These are phyloP conservation scores for Gamsiella multidivaricata DNA, from an alignment of 192 early-diverging fungal genomes.

Conservation along the genomic window DNA sequence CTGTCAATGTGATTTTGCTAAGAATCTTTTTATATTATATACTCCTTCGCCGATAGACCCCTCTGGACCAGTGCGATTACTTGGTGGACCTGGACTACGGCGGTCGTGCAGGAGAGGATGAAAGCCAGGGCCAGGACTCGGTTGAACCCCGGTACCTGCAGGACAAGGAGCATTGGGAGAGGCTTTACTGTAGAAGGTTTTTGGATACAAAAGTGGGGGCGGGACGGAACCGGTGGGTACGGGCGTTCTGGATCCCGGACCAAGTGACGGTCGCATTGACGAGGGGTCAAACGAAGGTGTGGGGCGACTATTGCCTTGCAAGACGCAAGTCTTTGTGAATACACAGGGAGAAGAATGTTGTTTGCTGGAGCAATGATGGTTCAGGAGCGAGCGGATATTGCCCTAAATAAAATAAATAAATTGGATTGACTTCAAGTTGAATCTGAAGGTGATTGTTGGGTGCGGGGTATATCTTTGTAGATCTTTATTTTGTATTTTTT, in stretches of 20 bases:
- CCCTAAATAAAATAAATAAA: no score
- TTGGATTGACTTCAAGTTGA: no score
- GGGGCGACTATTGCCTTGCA: constrained; percentile 73
- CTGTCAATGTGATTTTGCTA: neutral
- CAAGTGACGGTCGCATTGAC: constrained; percentile 42
- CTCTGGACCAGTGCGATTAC: constrained; percentile 46
- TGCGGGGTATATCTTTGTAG: no score
- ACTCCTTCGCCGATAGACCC: constrained; percentile 16
- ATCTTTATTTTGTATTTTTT: no score
- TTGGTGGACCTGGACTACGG: constrained; percentile 48
- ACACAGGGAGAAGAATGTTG: neutral
- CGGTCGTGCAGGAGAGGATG: constrained; percentile 13
- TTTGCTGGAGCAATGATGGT: neutral
- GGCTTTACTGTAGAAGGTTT: constrained; percentile 68
- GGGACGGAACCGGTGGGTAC: constrained; percentile 55
- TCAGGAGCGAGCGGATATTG: no score
- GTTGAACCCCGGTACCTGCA: constrained; percentile 65
- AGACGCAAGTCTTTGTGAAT: constrained; percentile 25
- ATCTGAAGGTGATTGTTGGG: no score
- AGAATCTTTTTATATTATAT: neutral
- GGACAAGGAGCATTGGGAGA: constrained; percentile 68
- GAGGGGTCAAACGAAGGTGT: constrained; percentile 54
- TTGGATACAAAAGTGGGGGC: constrained; percentile 64
- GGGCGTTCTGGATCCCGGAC: constrained; percentile 69
- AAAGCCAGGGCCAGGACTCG: neutral